Percentiles rank a stretch among this genome's conserved stretches.
These are phyloP conservation scores for Taxillus chinensis DNA, from an alignment of 164 flowering plant species.

Conservation along the genomic window DNA sequence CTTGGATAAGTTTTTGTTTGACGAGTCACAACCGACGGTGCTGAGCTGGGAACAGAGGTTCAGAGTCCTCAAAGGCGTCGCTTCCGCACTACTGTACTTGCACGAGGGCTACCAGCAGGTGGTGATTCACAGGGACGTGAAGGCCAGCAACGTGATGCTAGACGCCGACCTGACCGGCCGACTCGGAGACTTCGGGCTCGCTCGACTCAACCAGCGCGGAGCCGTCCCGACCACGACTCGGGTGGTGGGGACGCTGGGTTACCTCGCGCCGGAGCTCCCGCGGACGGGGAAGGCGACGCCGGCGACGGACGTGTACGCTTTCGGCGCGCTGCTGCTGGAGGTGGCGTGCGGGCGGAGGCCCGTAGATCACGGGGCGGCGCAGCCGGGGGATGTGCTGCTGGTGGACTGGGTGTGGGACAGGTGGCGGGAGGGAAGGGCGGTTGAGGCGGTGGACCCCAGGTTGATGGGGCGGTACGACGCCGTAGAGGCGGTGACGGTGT, in stretches of 20 bases:
- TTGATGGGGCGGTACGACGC: constrained; percentile 13
- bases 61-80: constrained; percentile 24
- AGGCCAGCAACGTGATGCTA: constrained; percentile 28
- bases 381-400: constrained; percentile 13
- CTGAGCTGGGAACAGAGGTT: constrained; percentile 26
- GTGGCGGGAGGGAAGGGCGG: constrained; percentile 14
- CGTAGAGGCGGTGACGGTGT: constrained; percentile 13
- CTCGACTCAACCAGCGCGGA: constrained; percentile 20
- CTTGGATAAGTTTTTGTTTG: constrained; percentile 20
- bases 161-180: constrained; percentile 23
- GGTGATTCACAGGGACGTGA: constrained; percentile 29
- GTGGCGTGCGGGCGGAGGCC: constrained; percentile 31
- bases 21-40: not conserved
- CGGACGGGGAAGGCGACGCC: constrained; percentile 22
- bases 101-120: constrained; percentile 28
- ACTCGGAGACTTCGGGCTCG: constrained; percentile 30
- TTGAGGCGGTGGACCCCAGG: constrained; percentile 16
- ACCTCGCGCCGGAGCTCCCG: constrained; percentile 26
- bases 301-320: constrained; percentile 24
- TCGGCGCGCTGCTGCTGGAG: constrained; percentile 24
- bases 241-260: constrained; percentile 27
- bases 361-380: constrained; percentile 9
- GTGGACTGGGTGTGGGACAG: constrained; percentile 19
- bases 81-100: constrained; percentile 18
- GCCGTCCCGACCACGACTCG: constrained; percentile 17